phyloP scores from a whole-genome alignment of 1,284 basidiomycete species.

The Moesziomyces globuligerus region DNA sequence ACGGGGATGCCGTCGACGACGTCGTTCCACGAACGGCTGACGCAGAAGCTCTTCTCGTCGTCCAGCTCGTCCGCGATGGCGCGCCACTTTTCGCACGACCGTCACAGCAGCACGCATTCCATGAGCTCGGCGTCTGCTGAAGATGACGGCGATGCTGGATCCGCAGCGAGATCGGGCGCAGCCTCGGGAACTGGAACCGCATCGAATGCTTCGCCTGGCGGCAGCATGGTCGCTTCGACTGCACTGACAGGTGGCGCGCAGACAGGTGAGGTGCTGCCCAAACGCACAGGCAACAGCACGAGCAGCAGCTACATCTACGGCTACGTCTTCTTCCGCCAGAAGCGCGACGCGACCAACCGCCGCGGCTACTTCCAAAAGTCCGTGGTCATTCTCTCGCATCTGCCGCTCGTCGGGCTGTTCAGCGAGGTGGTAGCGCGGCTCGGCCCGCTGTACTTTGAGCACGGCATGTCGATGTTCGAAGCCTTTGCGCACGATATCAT shows the following conservation, averaged over 20 bases:
- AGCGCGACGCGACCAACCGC: conserved; percentile 54
- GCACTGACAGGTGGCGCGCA: not conserved
- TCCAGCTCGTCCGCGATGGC: conserved; percentile 29
- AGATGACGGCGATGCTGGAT: conserved; percentile 10
- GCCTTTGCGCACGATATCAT: conserved; percentile 56
- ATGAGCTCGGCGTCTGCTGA: conserved; percentile 31
- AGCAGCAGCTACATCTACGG: conserved; percentile 65
- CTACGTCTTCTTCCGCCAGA: conserved; percentile 66
- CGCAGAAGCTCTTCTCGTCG: conserved; percentile 40
- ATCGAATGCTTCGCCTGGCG: conserved; percentile 5
- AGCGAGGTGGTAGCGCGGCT: conserved; percentile 76
- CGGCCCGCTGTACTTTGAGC: conserved; percentile 70
- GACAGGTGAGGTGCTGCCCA: conserved; percentile 7
- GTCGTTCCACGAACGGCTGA: conserved; percentile 43
- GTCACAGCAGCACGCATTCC: conserved; percentile 35
- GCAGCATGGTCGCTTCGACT: conserved; percentile 3
- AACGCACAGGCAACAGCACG: conserved; percentile 41
- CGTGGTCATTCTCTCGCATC: conserved; percentile 83
- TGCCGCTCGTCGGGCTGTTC: conserved; percentile 85
- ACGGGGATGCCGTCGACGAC: conserved; percentile 8
- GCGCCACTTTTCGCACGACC: conserved; percentile 35
- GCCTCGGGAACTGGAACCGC: not conserved
- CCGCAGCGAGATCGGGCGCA: not conserved
- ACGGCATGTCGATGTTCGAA: conserved; percentile 62
- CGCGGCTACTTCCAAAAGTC: conserved; percentile 74